Evolutionary conservation across 2,329 filamentous ascomycete species (phyloP), one percentile per base, ranked within the genome.

Genomic region (Pseudogymnoascus sp.): DNA sequence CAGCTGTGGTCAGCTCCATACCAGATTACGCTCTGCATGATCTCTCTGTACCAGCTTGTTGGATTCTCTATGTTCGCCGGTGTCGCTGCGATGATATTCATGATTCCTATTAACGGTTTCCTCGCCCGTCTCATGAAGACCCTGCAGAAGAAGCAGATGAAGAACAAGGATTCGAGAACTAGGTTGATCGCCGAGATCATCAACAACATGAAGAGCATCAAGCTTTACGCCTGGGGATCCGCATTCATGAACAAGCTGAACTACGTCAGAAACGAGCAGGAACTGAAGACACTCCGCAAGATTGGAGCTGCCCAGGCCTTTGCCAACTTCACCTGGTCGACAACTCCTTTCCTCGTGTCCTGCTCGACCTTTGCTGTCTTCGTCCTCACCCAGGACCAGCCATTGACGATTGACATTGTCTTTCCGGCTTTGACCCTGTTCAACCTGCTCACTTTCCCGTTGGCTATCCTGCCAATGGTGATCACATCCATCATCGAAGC

Each of bases 171-270:
- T 72, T 84, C 92, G 40, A 86, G 95, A 72, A 96, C 93, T 57
- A 86, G 93, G 60, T 79, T 99, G 64, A 97, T 97, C 81, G 96
- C 93, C 6, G 95, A 99, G 76, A 99, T 99, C 68, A 81, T 99
- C 72, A 97, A 96, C 81, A 97, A 97, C 78, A 99, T 99, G 90
- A 99, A 99, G 80, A 96, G 92, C 74, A 95, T 99, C 80, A 99
- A 99, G 79, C 84, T 99, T 19, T 99, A 97, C 74, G 95, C 95
- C 31, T 99, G 95, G 95, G 93, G 93, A 33, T 89, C 88, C 31
- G 93, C 95, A 13, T 99, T 99, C 74, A 96, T 97, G 87, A 95
- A 92, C 76, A 96, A 96, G 77, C 85, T 99, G 65, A 97, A 95
- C 77, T 90, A 90, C 74, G 92, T 99, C 65, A 87, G 95, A 76